Evolutionary conservation across 768 basidiomycete genomes (phyloP), one percentile per base, ranked within the genome.

Genomic region (Leccinum incarnatum): DNA sequence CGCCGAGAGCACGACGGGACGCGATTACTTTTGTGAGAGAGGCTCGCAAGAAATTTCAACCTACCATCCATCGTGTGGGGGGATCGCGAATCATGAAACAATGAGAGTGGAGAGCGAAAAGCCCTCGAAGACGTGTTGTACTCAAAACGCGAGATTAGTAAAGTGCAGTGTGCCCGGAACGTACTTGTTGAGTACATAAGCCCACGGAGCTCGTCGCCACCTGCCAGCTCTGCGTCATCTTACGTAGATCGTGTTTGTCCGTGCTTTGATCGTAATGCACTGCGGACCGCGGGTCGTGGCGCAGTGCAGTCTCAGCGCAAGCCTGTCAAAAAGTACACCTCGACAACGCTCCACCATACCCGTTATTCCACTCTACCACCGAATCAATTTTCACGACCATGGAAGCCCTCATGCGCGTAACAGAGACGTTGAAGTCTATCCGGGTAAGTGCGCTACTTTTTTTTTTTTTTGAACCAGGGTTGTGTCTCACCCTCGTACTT

Each of bases 401-500:
- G 90, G 89, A 93, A 45, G 66, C 75, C 57, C 67, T 87, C 51
- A 51, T 89, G 63, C 87, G 87, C 64, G 82, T 82, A n/a, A 77
- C 81, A 51, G 89, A 93, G 47, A 77, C 84, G 37, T 55, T 92
- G 74, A 88, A 85, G 68, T 83, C 82, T 12, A 79, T 93, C 72
- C 82, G 84, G 71, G 91, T 91, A 59, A 69, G 84, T 78, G 8
- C 23, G 14, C 23, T 23, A 25, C 34, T 34, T 34, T 40, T 8
- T 12, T 30, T 19, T 19, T 19, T 34, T 47, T n/a, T 52, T 36
- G 19, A 11, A 23, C 14, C 9, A 4, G 14, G 27, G 27, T 25
- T 21, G 15, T 29, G 15, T 32, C 51, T 36, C 51, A 17, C 14
- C 29, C 10, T 17, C n/a, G 23, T 11, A 30, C 9, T 30, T 30